Evolutionary conservation across 441 rosid genomes (phyloP), one percentile per base, ranked within the genome.

Genomic region (Adansonia gregorii): DNA sequence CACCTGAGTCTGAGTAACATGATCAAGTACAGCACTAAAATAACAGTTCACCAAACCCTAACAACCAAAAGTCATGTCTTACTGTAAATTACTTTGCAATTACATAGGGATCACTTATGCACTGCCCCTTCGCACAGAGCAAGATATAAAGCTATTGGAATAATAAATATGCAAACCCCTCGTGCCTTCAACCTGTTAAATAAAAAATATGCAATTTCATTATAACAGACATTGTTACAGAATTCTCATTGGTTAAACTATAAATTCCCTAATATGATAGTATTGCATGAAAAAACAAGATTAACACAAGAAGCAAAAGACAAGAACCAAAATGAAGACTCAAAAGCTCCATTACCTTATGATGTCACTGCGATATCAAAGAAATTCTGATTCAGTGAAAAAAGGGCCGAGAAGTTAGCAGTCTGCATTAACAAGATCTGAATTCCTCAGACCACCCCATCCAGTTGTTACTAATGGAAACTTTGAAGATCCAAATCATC

Each of bases 221-320:
- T 67, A 24, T 6, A 48, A 20, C 45, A 51, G 20, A 52, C 8
- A 51, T 4, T 6, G 2, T 8, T 52, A 14, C 7, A 27, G 0
- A 51, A n/a, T 70, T 70, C 46, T 27, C 15, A 51, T 51, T 51
- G 60, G 60, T 31, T 70, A 52, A 54, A 70, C 60, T 51, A 1
- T 8, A 14, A 27, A 12, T 4, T 51, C 3, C 14, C 60, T 51
- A 69, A 15, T 24, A 48, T 6, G 39, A 12, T 49, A 7, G 4
- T 0, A 27, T 49, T 51, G 74, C 17, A 24, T 49, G 73, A 24
- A 8, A 27, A 24, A 5, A 15, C 12, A 15, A 70, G 22, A 70
- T 27, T 70, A 51, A 70, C n/a, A 27, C 46, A 70, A 48, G 17
- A 22, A 48, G 27, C 22, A 15, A 51, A 51, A 43, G 52, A 67